Conservation (phyloP, 2,329 filamentous ascomycete genomes). For the Paracorniculantispora psalliotae region DNA sequence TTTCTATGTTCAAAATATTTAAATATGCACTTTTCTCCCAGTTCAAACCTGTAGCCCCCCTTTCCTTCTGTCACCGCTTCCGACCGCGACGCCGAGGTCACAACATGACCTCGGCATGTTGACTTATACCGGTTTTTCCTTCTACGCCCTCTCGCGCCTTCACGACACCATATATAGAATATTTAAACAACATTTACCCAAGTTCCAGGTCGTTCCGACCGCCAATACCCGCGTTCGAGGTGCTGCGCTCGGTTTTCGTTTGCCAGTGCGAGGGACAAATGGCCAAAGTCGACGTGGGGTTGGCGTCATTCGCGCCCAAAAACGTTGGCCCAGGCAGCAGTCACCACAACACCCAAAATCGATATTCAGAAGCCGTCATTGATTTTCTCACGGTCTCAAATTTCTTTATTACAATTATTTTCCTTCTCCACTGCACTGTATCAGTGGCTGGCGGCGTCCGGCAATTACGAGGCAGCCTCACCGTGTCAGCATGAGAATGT, state of each 20-base stretch:
- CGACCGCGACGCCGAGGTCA: neutral
- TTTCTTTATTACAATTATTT: neutral
- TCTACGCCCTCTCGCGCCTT: neutral
- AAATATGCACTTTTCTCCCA: neutral
- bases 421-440: neutral
- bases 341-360: neutral
- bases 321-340: neutral
- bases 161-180: neutral
- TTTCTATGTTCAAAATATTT: neutral
- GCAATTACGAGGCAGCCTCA: neutral
- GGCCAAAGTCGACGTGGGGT: constrained; percentile 1
- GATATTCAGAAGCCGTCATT: neutral
- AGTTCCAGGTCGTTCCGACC: neutral
- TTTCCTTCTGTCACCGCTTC: neutral
- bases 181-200: neutral
- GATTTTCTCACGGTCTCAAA: neutral
- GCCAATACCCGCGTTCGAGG: neutral
- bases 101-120: neutral
- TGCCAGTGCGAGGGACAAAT: constrained; percentile 4
- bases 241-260: neutral
- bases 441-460: neutral
- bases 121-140: constrained; percentile 10
- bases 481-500: neutral
- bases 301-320: neutral
- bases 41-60: neutral